Conservation (phyloP, 805 yeast genomes). For the Monosporozyma aerobia region DNA sequence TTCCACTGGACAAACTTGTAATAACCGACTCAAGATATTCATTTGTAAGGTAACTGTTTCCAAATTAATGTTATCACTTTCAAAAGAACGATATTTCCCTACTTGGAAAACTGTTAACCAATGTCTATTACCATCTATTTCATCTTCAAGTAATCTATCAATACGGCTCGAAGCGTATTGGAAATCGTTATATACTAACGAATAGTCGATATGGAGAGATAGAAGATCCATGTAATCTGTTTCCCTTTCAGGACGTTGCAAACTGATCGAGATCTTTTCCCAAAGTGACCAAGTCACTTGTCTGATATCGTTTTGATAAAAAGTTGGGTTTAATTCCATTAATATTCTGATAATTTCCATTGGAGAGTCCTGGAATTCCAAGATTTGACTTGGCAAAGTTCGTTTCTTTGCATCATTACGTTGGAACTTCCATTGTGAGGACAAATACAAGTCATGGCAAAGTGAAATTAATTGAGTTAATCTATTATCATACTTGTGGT, state of each 20-base stretch:
- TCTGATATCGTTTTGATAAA: constrained; percentile 37
- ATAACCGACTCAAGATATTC: constrained; percentile 42
- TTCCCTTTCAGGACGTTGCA: constrained; percentile 10
- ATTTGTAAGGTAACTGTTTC: constrained; percentile 41
- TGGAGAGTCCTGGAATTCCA: constrained; percentile 27
- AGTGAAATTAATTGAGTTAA: neutral
- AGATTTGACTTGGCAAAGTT: constrained; percentile 9
- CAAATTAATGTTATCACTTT: constrained; percentile 31
- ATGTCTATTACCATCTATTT: neutral
- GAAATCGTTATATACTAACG: constrained; percentile 56
- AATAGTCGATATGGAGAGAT: constrained; percentile 54
- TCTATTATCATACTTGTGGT: neutral
- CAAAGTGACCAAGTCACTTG: constrained; percentile 33
- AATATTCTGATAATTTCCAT: constrained; percentile 34
- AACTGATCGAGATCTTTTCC: constrained; percentile 34
- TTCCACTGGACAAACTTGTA: constrained; percentile 44
- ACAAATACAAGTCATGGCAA: neutral
- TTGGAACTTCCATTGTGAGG: neutral
- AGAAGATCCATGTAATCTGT: constrained; percentile 17
- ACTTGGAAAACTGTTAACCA: constrained; percentile 76
- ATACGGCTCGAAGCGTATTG: constrained; percentile 42
- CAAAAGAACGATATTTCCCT: constrained; percentile 46
- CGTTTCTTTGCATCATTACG: neutral
- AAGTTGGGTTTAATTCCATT: constrained; percentile 44
- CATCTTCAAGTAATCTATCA: constrained; percentile 30